A percentile compares a stretch with the other conserved stretches of the same genome.
Evolutionary conservation across 2,329 filamentous ascomycete species (phyloP).

Genomic region (Clarireedia hainanense): DNA sequence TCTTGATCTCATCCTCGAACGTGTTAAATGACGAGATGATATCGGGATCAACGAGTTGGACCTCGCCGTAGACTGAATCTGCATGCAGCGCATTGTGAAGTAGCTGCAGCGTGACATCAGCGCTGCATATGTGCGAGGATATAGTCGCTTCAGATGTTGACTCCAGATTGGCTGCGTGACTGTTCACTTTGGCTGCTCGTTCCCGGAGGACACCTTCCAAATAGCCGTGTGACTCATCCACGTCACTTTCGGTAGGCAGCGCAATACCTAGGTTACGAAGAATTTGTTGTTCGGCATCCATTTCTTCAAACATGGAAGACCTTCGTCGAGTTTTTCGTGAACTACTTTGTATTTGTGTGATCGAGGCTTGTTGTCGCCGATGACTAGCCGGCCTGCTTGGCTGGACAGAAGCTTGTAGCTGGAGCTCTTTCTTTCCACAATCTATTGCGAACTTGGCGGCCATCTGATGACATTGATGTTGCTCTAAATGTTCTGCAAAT

Average conservation of each 20-base stretch:
- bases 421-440: conserved; percentile 38
- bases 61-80: conserved; percentile 42
- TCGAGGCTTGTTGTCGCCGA: conserved; percentile 16
- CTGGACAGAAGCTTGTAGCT: conserved; percentile 2
- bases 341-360: conserved; percentile 20
- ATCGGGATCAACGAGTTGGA: conserved; percentile 44
- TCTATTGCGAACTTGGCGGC: conserved; percentile 33
- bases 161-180: conserved; percentile 40
- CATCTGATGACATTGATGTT: conserved; percentile 39
- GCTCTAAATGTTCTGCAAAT: conserved; percentile 36
- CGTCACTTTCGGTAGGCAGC: conserved; percentile 31
- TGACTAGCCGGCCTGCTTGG: conserved; percentile 10
- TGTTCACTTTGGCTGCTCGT: conserved; percentile 35
- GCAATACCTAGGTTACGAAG: conserved; percentile 40
- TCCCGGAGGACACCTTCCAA: conserved; percentile 29
- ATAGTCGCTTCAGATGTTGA: conserved; percentile 41
- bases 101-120: conserved; percentile 39
- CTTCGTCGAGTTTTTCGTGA: conserved; percentile 19
- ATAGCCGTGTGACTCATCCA: conserved; percentile 18
- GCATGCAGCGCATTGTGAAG: conserved; percentile 45
- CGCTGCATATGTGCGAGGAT: conserved; percentile 38
- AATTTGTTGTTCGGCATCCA: conserved; percentile 34
- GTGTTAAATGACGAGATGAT: conserved; percentile 41
- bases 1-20: conserved; percentile 31
- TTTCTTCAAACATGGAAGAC: conserved; percentile 30